Evolutionary conservation across 2,329 filamentous ascomycete species (phyloP), one percentile per base, ranked within the genome.

Genomic region (Pseudohalonectria lignicola): DNA sequence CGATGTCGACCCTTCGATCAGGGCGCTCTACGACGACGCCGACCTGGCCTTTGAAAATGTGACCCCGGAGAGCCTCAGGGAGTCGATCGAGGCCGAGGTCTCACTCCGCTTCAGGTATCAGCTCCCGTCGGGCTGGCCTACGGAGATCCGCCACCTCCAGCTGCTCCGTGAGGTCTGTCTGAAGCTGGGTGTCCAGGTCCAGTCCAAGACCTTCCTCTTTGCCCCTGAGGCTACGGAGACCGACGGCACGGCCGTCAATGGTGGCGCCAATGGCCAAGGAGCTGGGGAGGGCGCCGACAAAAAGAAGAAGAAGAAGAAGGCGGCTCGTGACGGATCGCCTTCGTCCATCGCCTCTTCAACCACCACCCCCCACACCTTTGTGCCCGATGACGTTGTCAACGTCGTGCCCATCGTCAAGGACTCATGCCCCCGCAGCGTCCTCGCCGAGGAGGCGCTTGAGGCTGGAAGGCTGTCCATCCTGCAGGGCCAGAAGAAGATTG

Each of bases 331-430:
- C 32, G 61, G 57, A 28, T 77, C 74, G 15, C 65, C 68, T 1
- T 58, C 67, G 15, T 63, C 63, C 45, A 13, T 59, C 55, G 43
- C 60, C 55, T 49, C 66, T 50, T 47, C 69, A 57, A 43, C 60
- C 50, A 48, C 57, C 59, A 48, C 52, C 7, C 52, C 58, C 2
- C 54, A 61, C 43, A 87, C 84, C 1, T 96, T 98, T 62, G 71
- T 67, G 37, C 69, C 86, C 1, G 87, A 94, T 43, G 87, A 98
- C 50, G 74, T 98, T 45, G 63, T 94, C 47, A 95, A 95, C 61
- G 71, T 95, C 43, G 85, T 95, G n/a, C 92, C 92, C 7, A 66
- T 96, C 33, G 76, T 96, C 53, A 96, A 96, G 69, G 88, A 98
- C 56, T 92, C 92, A 4, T 81, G 84, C 43, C 92, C 90, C 29